Base-by-base conservation (phyloP, 2,329 filamentous ascomycete species). In the Diplodia scrobiculata region DNA sequence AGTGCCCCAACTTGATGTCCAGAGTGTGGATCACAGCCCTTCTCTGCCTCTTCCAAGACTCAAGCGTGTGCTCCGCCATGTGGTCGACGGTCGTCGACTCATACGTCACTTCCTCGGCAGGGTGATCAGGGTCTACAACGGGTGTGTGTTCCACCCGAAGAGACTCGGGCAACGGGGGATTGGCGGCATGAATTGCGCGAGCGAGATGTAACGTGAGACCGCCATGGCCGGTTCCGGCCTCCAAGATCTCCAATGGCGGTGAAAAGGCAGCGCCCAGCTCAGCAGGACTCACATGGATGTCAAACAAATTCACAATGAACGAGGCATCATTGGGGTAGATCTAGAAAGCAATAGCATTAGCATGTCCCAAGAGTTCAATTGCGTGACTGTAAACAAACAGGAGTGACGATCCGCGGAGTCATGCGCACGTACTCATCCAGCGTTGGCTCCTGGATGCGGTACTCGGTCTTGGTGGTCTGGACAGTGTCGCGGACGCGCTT, bases 221-320 rank as follows among this genome's bases (percentile, higher is more conserved):
- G 67, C 91, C 91, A 81, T 93, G 90, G n/a, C 91, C 91, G 3
- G 91, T 95, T 17, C 91, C 91, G 54, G 91, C 91, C 77, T 95
- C 91, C 63, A 95, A 87, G 52, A 95, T 90, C 73, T 94, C 89
- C 13, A 93, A 76, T 0, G 83, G 84, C 9, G 80, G 76, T 60
- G 68, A 47, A 14, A 48, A 21, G 1, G 17, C 32, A 11, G 19
- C 45, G 25, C 41, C 13, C 78, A 75, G 5, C 77, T 74, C 78
- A 72, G 45, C 72, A 69, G 34, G 78, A 71, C 71, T 79, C 34
- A 87, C 84, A 74, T 94, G 88, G 52, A 95, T 82, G 74, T 95
- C 91, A 25, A 96, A 83, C 27, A 93, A 81, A 1, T 87, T 89
- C 45, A 92, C 88, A 63, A 95, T 93, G 36, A 90, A 79, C 69